phyloP scores from a whole-genome alignment of 1,139 yeast genomes.

The Kodamaea ohmeri region DNA sequence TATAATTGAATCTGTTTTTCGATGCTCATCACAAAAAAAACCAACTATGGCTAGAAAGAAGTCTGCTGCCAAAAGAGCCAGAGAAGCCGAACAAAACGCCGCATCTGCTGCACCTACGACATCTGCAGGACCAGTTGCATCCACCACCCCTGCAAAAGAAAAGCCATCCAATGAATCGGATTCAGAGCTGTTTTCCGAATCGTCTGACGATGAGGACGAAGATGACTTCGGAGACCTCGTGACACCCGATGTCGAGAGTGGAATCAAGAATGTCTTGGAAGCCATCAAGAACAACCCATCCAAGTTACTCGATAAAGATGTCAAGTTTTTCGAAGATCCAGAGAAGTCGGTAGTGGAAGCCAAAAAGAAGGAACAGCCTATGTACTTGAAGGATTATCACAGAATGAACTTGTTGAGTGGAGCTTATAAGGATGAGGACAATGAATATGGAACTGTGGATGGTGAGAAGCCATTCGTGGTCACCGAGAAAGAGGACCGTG shows the following conservation, averaged over 20 bases:
- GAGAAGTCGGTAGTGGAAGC: conserved; percentile 27
- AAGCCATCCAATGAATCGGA: conserved; percentile 1
- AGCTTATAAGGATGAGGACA: conserved; percentile 47
- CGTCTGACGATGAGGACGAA: conserved; percentile 65
- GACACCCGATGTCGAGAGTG: conserved; percentile 81
- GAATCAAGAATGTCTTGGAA: conserved; percentile 67
- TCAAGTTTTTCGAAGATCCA: conserved; percentile 69
- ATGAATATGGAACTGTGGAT: conserved; percentile 43
- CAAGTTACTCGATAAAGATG: conserved; percentile 62
- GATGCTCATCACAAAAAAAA: conserved; percentile 5
- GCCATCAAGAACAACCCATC: conserved; percentile 68
- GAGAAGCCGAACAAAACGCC: conserved; percentile 42
- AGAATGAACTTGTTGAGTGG: conserved; percentile 74
- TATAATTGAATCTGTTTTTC: no score
- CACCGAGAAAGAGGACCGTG: conserved; percentile 74
- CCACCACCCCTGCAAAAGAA: neutral
- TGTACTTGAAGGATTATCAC: conserved; percentile 89
- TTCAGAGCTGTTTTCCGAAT: conserved; percentile 20
- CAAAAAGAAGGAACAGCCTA: conserved; percentile 61
- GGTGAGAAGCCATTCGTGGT: conserved; percentile 68
- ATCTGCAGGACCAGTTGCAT: neutral
- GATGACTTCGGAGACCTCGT: conserved; percentile 89
- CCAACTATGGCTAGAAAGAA: conserved; percentile 80
- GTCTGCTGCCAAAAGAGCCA: conserved; percentile 78
- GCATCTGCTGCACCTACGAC: conserved; percentile 15